Conservation (phyloP, 805 yeast species). For the Kluyveromyces dobzhanskii region DNA sequence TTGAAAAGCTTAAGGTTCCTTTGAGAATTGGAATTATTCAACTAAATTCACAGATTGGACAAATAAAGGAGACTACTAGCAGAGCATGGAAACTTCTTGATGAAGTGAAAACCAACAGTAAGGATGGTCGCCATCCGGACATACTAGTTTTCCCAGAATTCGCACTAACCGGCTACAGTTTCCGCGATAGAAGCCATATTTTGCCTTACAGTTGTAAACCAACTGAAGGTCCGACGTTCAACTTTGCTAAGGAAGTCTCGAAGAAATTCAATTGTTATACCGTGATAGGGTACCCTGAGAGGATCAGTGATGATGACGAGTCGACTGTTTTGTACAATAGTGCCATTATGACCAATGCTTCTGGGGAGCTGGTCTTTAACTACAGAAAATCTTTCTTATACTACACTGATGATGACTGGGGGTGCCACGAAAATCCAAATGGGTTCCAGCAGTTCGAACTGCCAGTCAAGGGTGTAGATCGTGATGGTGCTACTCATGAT, state of each 20-base stretch:
- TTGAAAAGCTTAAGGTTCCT: conserved; percentile 30
- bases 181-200: conserved; percentile 38
- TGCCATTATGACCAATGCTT: conserved; percentile 52
- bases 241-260: conserved; percentile 52
- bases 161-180: conserved; percentile 80
- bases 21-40: conserved; percentile 60
- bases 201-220: conserved; percentile 45
- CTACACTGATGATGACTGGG: conserved; percentile 76
- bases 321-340: conserved; percentile 49
- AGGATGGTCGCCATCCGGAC: conserved; percentile 37
- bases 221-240: conserved; percentile 38
- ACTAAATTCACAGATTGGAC: conserved; percentile 56
- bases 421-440: conserved; percentile 57
- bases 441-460: conserved; percentile 49
- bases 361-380: conserved; percentile 51
- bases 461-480: conserved; percentile 19
- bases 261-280: conserved; percentile 49
- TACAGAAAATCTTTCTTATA: conserved; percentile 74
- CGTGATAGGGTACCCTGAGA: conserved; percentile 78
- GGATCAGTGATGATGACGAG: conserved; percentile 7
- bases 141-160: conserved; percentile 76
- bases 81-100: conserved; percentile 38
- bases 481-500: conserved; percentile 14
- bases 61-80: conserved; percentile 42
- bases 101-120: conserved; percentile 10